Evolutionary conservation across 306 rosid genomes (phyloP).

Genomic region (Erythrophleum fordii): DNA sequence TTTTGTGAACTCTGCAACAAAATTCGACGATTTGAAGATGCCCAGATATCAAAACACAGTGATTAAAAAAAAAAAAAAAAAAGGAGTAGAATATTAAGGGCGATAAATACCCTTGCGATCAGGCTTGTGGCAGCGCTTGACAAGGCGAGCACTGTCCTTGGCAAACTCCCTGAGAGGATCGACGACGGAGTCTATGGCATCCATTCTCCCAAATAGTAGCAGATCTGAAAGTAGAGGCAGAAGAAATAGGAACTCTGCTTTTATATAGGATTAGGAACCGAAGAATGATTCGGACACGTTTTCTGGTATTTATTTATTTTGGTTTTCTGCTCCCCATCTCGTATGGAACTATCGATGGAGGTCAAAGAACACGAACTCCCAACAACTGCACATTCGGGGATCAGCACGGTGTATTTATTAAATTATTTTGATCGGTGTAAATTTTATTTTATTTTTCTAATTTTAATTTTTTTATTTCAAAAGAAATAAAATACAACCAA

Average conservation of each 20-base stretch:
- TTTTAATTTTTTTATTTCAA: too few species aligned
- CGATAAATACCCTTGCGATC: slow-evolving; percentile 7
- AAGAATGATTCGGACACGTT: neutral
- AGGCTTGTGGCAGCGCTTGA: slow-evolving; percentile 22
- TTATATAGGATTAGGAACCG: too few species aligned
- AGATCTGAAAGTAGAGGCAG: neutral
- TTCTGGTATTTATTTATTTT: too few species aligned
- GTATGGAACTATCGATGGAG: too few species aligned
- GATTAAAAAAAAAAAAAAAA: neutral
- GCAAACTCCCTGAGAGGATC: slow-evolving; percentile 23
- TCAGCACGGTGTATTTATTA: too few species aligned
- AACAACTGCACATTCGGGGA: too few species aligned
- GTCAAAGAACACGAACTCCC: too few species aligned
- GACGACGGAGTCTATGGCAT: slow-evolving; percentile 15
- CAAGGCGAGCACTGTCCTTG: slow-evolving; percentile 8
- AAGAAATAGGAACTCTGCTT: too few species aligned
- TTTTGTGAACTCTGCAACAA: slow-evolving; percentile 2
- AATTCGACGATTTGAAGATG: neutral
- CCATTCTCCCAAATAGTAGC: neutral
- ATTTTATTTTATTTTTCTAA: too few species aligned
- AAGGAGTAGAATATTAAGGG: neutral
- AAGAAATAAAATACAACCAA: too few species aligned
- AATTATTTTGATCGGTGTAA: too few species aligned
- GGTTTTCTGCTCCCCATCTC: too few species aligned
- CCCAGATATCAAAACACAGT: neutral